Base-by-base conservation (phyloP, 768 basidiomycete species). In the Pilatotrama ljubarskyi region DNA sequence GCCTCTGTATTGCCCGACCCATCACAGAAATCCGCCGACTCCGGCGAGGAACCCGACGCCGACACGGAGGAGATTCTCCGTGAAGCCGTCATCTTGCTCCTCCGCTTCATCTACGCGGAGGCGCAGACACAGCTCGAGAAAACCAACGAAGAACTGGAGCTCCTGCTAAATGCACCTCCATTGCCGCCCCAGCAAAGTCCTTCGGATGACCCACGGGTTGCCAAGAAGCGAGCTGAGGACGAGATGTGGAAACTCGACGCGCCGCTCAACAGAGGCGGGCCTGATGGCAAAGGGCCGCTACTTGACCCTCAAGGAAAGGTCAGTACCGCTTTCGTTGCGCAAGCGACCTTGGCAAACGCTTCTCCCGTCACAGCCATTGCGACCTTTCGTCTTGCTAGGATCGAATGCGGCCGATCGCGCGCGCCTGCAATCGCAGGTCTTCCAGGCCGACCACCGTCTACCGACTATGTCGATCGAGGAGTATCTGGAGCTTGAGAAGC, bases 391-490 rank as follows among this genome's bases (percentile, higher is more conserved):
- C 0, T 94, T 99, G 59, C 78, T 98, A 14, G 93, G 95, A 0
- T 83, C 89, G 2, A 80, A 82, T 32, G 75, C 80, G 42, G 72
- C 79, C 18, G 82, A 95, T 65, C 86, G 95, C 58, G 80, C 86
- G 41, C 82, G 86, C 24, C 69, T 97, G 6, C 87, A 88, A 69
- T 75, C 82, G 1, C 85, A 91, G 68, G 95, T 98, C 3, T 98
- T 98, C 75, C 83, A 87, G 15, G 84, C 92, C 14, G 84, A 83
- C 11, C 85, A 97, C 68, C 84, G 88, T 42, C 76, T 98, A 32
- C 97, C 97, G 5, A 95, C 93, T 0, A 98, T 99, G 97, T 83
- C 91, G 1, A 84, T 98, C 58, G 96, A 98, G 66, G 91, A 98
- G 73, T 98, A 95, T 69, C 81, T 99, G 32, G 85, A 91, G 69